Percentiles rank a stretch among this genome's conserved stretches.
phyloP scores from a whole-genome alignment of 169 alveolate genomes.

The Fabrea salina region DNA sequence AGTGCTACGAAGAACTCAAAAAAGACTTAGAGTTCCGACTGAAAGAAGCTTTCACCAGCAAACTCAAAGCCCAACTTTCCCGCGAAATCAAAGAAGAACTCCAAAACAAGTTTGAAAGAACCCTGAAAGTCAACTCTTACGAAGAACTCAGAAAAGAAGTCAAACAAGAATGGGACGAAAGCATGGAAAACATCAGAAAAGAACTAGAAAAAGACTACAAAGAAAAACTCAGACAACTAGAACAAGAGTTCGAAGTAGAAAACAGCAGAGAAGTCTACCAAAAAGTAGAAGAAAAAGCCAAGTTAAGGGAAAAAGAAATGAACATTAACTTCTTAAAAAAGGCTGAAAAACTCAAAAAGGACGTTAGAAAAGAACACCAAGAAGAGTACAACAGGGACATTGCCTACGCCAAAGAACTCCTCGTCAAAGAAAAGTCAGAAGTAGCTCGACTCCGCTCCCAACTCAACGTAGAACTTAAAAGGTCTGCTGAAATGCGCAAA shows the following conservation, averaged over 20 bases:
- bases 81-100: background rate
- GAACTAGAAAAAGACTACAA: background rate
- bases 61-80: background rate
- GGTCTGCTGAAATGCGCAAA: background rate
- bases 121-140: background rate
- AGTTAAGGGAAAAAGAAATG: background rate
- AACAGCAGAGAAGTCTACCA: background rate
- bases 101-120: background rate
- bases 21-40: background rate
- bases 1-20: background rate
- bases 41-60: background rate
- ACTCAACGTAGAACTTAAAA: background rate
- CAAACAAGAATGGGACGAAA: background rate
- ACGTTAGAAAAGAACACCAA: background rate
- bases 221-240: background rate
- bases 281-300: background rate
- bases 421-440: background rate
- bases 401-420: background rate
- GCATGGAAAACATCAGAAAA: background rate
- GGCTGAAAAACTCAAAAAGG: background rate
- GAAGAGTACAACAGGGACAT: conserved; percentile 5
- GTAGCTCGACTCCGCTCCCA: background rate
- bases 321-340: background rate
- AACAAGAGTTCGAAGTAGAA: background rate
- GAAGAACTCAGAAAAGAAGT: background rate